Base-by-base conservation (phyloP, 2,329 filamentous ascomycete species). In the Sporothrix curviconia region DNA sequence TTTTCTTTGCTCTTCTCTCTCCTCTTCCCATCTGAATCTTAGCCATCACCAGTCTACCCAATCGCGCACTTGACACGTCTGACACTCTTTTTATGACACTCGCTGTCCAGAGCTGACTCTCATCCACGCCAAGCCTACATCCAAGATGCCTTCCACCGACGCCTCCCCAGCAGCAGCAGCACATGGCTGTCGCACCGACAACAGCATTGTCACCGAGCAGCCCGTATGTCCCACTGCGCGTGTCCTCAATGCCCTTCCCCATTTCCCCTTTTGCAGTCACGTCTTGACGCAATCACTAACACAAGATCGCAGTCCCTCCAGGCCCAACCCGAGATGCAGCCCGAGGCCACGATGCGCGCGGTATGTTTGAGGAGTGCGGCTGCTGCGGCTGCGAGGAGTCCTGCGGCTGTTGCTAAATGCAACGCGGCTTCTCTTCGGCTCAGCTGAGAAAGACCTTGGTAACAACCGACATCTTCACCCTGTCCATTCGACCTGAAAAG, bases 301-400 rank as follows among this genome's bases (percentile, higher is more conserved):
- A 8, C 6, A 14, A 5, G n/a, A n/a, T n/a, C 17, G 8, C 14
- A 69, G 66, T 44, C 59, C n/a, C 52, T 61, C 12, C 66, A 69
- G 63, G 63, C 65, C 37, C 65, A 67, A 60, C 62, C 64, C 8
- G 63, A 67, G 57, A 66, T 67, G 56, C 63, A 67, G 57, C 58
- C 64, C 8, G 60, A 64, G 12, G 64, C 63, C 39, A 63, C 62
- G 17, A 63, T 69, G 61, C 67, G 67, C 55, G 67, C 34, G 67
- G 67, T 30, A 67, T 69, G 57, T 59, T 66, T n/a, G 67, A 69
- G 60, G 66, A 68, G 58, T 69, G 67, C 57, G 58, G 60, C 46
- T 69, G 67, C 64, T 68, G 67, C 55, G 64, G 67, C 59, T 68
- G 59, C 59, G 58, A 60, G n/a, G 66, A 69, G 60, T 61, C 64